Conservation (phyloP, 495 filamentous ascomycete species). For the Hypoxylon lenormandii region DNA sequence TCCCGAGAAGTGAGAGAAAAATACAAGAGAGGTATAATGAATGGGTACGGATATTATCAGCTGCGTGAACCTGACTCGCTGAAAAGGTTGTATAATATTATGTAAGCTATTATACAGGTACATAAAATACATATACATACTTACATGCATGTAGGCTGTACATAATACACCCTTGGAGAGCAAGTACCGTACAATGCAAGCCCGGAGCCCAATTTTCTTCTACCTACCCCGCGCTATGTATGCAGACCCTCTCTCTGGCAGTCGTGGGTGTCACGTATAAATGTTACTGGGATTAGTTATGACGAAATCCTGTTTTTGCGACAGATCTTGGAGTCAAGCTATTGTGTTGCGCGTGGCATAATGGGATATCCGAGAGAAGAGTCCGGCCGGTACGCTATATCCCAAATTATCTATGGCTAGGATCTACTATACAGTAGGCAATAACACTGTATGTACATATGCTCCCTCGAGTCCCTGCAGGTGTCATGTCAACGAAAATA, state of each 20-base stretch:
- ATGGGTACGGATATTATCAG: constrained; percentile 15
- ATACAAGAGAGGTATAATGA: too few relatives aligned
- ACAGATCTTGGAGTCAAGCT: constrained; percentile 13
- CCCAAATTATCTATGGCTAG: background rate
- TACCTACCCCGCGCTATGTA: constrained; percentile 15
- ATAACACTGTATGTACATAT: background rate
- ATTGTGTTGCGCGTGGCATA: background rate
- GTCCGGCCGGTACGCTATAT: background rate
- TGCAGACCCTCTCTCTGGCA: constrained; percentile 12
- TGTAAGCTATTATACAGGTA: background rate
- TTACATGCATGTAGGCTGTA: constrained; percentile 5
- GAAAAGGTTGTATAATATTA: background rate
- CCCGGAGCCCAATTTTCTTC: background rate
- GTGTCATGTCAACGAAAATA: background rate
- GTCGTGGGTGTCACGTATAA: constrained; percentile 22
- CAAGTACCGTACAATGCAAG: too few relatives aligned
- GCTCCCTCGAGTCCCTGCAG: constrained; percentile 5
- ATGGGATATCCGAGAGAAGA: background rate
- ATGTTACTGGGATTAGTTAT: constrained; percentile 34
- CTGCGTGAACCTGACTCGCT: constrained; percentile 37
- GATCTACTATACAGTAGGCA: constrained; percentile 1
- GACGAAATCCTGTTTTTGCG: constrained; percentile 44
- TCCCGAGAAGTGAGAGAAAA: background rate
- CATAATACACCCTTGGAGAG: too few relatives aligned
- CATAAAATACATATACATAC: constrained; percentile 12